These are phyloP conservation scores for Ganoderma lucidum DNA, from an alignment of 1,284 basidiomycete species.

Conservation along the genomic window DNA sequence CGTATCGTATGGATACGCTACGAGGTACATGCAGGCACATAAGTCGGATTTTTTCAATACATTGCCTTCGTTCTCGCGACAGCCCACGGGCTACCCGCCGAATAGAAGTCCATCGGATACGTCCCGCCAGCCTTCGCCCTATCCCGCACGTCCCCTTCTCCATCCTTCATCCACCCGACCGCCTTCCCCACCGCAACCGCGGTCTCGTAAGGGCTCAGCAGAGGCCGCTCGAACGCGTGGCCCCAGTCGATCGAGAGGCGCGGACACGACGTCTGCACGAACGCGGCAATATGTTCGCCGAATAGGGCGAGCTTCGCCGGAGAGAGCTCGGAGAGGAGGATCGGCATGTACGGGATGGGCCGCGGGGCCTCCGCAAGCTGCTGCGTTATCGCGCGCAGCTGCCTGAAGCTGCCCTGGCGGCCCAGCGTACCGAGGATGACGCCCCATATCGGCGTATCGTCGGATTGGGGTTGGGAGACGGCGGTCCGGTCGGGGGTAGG, in stretches of 20 bases:
- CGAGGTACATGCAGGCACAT: background rate
- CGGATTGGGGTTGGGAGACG: background rate
- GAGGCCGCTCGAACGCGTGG: slow-evolving; percentile 90
- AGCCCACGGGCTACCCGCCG: slow-evolving; percentile 80
- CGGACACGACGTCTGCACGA: slow-evolving; percentile 97
- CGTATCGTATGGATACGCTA: background rate
- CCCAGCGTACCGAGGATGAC: slow-evolving; percentile 97
- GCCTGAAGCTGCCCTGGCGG: slow-evolving; percentile 91
- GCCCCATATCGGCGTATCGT: slow-evolving; percentile 73
- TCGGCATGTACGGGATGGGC: slow-evolving; percentile 83
- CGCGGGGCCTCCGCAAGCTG: slow-evolving; percentile 63
- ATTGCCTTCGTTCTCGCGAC: slow-evolving; percentile 57
- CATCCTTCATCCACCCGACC: slow-evolving; percentile 67
- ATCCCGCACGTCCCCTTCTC: slow-evolving; percentile 41
- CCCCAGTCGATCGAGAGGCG: slow-evolving; percentile 98
- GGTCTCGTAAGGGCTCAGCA: slow-evolving; percentile 95
- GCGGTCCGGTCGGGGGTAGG: slow-evolving; percentile 8
- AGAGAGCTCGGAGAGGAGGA: slow-evolving; percentile 95
- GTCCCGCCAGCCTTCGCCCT: slow-evolving; percentile 46
- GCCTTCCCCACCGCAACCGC: slow-evolving; percentile 85
- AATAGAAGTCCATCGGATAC: slow-evolving; percentile 99
- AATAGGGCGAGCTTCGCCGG: slow-evolving; percentile 94
- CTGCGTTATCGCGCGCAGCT: slow-evolving; percentile 85
- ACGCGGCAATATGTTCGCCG: slow-evolving; percentile 81
- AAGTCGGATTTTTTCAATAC: slow-evolving; percentile 34